These are phyloP conservation scores for Mentha longifolia DNA, from an alignment of 257 asterid species.

Conservation along the genomic window DNA sequence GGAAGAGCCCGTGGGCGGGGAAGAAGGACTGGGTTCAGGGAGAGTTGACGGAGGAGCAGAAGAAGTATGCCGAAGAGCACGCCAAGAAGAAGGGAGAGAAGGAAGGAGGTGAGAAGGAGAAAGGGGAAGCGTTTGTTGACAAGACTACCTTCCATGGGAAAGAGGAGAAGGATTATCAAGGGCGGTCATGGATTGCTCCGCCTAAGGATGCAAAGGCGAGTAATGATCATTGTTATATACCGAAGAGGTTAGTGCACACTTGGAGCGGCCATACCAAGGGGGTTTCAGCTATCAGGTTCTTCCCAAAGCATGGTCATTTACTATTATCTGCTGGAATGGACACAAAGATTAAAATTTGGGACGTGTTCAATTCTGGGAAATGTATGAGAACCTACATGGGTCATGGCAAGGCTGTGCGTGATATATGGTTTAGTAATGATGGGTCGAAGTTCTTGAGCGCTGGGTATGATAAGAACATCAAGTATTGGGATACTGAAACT, in stretches of 20 bases:
- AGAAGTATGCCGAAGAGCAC: slow-evolving; percentile 96
- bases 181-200: slow-evolving; percentile 94
- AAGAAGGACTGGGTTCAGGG: slow-evolving; percentile 75
- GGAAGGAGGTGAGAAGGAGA: slow-evolving; percentile 73
- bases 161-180: slow-evolving; percentile 97
- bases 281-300: slow-evolving; percentile 94
- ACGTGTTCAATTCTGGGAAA: slow-evolving; percentile 83
- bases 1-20: slow-evolving; percentile 98
- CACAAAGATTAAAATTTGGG: slow-evolving; percentile 97
- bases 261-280: slow-evolving; percentile 99
- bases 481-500: slow-evolving; percentile 99
- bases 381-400: slow-evolving; percentile 99
- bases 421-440: slow-evolving; percentile 89
- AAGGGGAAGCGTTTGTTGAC: slow-evolving; percentile 62
- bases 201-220: slow-evolving; percentile 96
- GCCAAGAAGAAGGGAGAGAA: slow-evolving; percentile 92
- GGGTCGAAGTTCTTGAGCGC: slow-evolving; percentile 94
- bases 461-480: slow-evolving; percentile 90
- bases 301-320: slow-evolving; percentile 94
- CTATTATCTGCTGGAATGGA: slow-evolving; percentile 97
- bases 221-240: slow-evolving; percentile 97
- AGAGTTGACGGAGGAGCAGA: slow-evolving; percentile 93
- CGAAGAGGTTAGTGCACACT: slow-evolving; percentile 91
- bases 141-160: slow-evolving; percentile 92
- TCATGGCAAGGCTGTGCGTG: slow-evolving; percentile 87